These are phyloP conservation scores for Stereocaulon alpinum DNA, from an alignment of 495 filamentous ascomycete genomes.

Conservation along the genomic window DNA sequence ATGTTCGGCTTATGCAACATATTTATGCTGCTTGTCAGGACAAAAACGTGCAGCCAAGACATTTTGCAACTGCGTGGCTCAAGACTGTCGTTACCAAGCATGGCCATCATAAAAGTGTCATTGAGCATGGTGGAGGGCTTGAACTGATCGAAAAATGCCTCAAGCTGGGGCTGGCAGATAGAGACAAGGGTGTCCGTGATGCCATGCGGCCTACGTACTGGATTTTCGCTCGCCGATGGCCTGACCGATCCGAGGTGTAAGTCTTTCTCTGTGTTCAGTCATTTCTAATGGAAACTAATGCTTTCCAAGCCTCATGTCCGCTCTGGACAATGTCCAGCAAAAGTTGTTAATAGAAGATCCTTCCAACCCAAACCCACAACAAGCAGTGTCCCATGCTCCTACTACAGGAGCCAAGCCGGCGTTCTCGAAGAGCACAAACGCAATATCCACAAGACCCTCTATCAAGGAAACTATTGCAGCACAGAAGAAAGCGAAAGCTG, in stretches of 20 bases:
- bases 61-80: slow-evolving; percentile 73
- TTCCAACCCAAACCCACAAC: slow-evolving; percentile 62
- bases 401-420: slow-evolving; percentile 40
- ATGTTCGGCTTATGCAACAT: slow-evolving; percentile 69
- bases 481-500: slow-evolving; percentile 59
- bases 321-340: slow-evolving; percentile 63
- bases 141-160: slow-evolving; percentile 79
- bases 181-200: slow-evolving; percentile 80
- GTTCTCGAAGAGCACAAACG: slow-evolving; percentile 44
- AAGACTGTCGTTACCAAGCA: slow-evolving; percentile 71
- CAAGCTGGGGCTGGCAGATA: slow-evolving; percentile 73
- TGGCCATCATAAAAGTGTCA: slow-evolving; percentile 60
- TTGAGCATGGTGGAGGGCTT: slow-evolving; percentile 74
- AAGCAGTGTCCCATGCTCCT: slow-evolving; percentile 32
- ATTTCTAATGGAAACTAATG: slow-evolving; percentile 24
- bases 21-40: slow-evolving; percentile 70
- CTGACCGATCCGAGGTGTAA: slow-evolving; percentile 62
- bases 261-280: slow-evolving; percentile 20
- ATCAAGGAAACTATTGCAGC: slow-evolving; percentile 75
- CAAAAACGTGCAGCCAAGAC: slow-evolving; percentile 79
- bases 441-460: slow-evolving; percentile 39
- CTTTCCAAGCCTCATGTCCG: slow-evolving; percentile 54
- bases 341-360: slow-evolving; percentile 66
- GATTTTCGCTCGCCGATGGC: slow-evolving; percentile 68
- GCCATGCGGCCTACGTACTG: slow-evolving; percentile 76